Evolutionary conservation across 2,329 filamentous ascomycete species (phyloP), one percentile per base, ranked within the genome.

Genomic region (Cryphonectria carpinicola): DNA sequence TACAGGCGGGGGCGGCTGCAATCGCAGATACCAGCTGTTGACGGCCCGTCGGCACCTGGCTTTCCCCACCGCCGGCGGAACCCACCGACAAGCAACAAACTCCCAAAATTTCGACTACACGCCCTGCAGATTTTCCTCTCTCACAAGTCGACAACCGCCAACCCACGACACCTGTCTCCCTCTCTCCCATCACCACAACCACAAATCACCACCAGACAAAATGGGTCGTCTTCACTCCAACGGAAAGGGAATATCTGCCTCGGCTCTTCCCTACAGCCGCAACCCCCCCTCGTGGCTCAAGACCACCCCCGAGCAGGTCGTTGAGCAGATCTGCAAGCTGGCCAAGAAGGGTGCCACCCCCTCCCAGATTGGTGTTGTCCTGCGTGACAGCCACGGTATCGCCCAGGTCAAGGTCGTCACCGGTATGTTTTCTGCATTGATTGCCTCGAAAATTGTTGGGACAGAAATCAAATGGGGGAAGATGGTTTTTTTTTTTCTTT

Each of bases 211-310:
- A 73, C 75, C 79, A 82, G 83, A 80, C 85, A 93, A 85, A 78
- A 97, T 97, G 94, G 94, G 95, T 92, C 92, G 95, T 89, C 92
- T 98, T 92, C 97, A 99, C 92, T 93, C 89, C 90, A 97, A 98
- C 82, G 95, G 96, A 88, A 98, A 98, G 93, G 97, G 96, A 86
- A 99, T 99, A 87, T 94, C 94, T 78, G 86, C 93, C 87, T 97
- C 94, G 75, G 94, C 96, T 81, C 87, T 98, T 86, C 96, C 97
- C 82, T 99, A 98, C 92, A 97, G 94, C 78, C 95, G 96, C 87
- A 91, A 89, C 79, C 84, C 94, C 76, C 95, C 96, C 74, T 89
- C 95, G 78, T 99, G 96, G 96, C 89, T 98, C 86, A 99, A 99
- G 93, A 97, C 94, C 87, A 97, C 94, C 79, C 95, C 96, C 82